Base-by-base conservation (phyloP, 108 stramenopile species). In the Nannochloropsis oceanica region DNA sequence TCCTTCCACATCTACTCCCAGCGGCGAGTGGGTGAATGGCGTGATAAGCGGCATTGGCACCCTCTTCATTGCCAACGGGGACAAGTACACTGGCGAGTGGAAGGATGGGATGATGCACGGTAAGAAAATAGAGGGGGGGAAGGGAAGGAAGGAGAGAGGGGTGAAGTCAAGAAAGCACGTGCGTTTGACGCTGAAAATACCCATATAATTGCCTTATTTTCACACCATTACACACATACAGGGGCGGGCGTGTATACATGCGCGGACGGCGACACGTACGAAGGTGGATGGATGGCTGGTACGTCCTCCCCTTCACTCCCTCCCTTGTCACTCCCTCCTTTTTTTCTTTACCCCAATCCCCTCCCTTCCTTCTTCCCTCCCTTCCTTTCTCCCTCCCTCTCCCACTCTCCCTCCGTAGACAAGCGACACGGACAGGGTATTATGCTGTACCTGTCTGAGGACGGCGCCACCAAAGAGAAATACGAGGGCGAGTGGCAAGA, bases 341-440 rank as follows among this genome's bases (percentile, higher is more conserved):
- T 73, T 73, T 73, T 73, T n/a, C 2, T n/a, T n/a, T 73, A 18
- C 0, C 59, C n/a, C n/a, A n/a, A 3, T 10, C 59, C 59, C 59
- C 10, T 10, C 18, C n/a, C 10, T 10, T 10, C 59, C 59, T 73
- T 10, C 18, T 9, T 73, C 18, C n/a, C 0, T 73, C 59, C 59
- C 34, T 1, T 34, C 34, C 34, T 73, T 73, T 5, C n/a, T n/a
- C 2, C 9, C 9, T 73, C 59, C 2, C 59, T 73, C n/a, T 18
- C 0, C 59, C 59, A 7, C 59, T 9, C 5, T n/a, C 10, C n/a
- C 18, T 73, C 0, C 18, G 14, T n/a, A 79, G 86, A 89, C 80
- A 90, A 90, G 85, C 83, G 87, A 25, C 80, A 91, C 73, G 91
- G 91, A 18, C 27, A 82, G 43, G 91, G 91, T 14, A 90, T 82